phyloP scores from a whole-genome alignment of 164 flowering plant genomes.

The Berberis vulgaris region DNA sequence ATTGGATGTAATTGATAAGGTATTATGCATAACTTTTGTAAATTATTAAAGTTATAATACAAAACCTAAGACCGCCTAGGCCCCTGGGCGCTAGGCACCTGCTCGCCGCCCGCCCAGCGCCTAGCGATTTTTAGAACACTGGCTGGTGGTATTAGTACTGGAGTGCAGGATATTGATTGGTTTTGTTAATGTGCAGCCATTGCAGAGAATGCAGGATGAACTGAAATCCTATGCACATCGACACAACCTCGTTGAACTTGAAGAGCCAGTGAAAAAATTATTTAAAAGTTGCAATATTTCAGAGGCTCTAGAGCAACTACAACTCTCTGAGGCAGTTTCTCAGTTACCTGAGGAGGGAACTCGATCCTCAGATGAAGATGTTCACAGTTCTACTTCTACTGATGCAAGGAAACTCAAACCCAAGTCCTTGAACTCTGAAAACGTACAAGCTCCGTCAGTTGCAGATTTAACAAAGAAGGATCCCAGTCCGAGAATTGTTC shows the following conservation, averaged over 20 bases:
- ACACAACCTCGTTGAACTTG: slow-evolving; percentile 49
- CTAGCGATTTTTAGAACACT: background rate
- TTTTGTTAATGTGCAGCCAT: slow-evolving; percentile 35
- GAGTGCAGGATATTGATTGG: background rate
- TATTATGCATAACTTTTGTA: too few relatives aligned
- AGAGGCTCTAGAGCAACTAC: slow-evolving; percentile 44
- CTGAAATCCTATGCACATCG: slow-evolving; percentile 54
- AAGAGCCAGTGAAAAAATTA: slow-evolving; percentile 48
- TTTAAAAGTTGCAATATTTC: slow-evolving; percentile 42
- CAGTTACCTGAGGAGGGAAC: slow-evolving; percentile 46
- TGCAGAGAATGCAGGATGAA: slow-evolving; percentile 64
- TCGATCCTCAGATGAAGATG: slow-evolving; percentile 59
- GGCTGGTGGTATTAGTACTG: background rate
- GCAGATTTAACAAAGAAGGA: slow-evolving; percentile 30
- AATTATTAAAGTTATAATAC: too few relatives aligned
- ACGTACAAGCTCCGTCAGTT: slow-evolving; percentile 23
- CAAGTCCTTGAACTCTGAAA: slow-evolving; percentile 41
- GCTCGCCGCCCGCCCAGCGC: too few relatives aligned
- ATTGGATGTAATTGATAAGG: too few relatives aligned
- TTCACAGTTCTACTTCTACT: slow-evolving; percentile 30
- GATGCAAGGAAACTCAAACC: slow-evolving; percentile 46
- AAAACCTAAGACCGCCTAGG: too few relatives aligned
- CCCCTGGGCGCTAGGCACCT: too few relatives aligned
- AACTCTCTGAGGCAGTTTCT: slow-evolving; percentile 48
- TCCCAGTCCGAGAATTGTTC: slow-evolving; percentile 17